Conservation (phyloP, 148 eudicot genomes). For the Chenopodium suecicum region DNA sequence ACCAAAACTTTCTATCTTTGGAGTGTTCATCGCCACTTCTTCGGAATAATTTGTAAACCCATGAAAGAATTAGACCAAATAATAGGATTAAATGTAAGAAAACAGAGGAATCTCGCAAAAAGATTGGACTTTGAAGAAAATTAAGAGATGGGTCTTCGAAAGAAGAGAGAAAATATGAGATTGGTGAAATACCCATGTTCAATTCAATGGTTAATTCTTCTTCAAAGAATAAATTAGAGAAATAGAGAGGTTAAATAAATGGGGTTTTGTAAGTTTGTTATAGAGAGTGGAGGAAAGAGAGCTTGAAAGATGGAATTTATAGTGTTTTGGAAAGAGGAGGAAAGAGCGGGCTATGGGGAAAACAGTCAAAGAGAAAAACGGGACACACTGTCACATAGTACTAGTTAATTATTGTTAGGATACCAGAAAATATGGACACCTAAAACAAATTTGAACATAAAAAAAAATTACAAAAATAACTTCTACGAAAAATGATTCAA, state of each 20-base stretch:
- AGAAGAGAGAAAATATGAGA: neutral
- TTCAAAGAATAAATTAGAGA: neutral
- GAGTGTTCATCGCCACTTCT: slow-evolving; percentile 14
- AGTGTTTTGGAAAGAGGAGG: neutral
- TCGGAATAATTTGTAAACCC: slow-evolving; percentile 29
- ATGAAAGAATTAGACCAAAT: slow-evolving; percentile 33
- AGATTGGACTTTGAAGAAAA: slow-evolving; percentile 30
- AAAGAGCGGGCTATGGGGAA: neutral
- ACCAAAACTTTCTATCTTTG: slow-evolving; percentile 36
- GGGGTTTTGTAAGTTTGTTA: neutral
- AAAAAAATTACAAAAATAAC: no score
- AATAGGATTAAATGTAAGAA: slow-evolving; percentile 42
- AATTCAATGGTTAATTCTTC: neutral
- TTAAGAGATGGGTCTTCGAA: slow-evolving; percentile 17
- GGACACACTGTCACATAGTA: no score
- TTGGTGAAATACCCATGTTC: neutral
- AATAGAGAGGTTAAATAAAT: neutral
- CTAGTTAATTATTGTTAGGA: no score
- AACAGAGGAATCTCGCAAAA: slow-evolving; percentile 35
- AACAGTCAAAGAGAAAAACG: neutral
- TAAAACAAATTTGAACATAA: no score
- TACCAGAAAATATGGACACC: no score
- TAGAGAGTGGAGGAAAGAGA: neutral
- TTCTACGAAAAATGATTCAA: no score
- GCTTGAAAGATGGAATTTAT: neutral